phyloP scores from a whole-genome alignment of 495 filamentous ascomycete species.

The Aspergillus sclerotiicarbonarius region DNA sequence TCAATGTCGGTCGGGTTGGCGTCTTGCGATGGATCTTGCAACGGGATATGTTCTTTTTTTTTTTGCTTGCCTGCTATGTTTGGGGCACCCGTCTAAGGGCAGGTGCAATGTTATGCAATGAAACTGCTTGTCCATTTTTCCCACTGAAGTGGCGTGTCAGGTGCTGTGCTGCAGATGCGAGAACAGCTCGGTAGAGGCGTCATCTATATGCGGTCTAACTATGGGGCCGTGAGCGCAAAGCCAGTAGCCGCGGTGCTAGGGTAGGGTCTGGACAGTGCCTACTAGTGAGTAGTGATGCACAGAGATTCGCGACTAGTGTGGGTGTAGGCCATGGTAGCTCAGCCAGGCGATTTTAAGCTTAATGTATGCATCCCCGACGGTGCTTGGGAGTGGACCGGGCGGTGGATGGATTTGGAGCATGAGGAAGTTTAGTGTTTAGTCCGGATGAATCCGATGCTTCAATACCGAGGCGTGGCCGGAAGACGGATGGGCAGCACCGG shows the following conservation, averaged over 20 bases:
- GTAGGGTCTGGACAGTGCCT: too few species aligned
- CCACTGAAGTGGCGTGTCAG: background rate
- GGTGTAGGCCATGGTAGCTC: too few species aligned
- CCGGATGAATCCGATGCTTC: background rate
- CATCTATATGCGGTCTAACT: background rate
- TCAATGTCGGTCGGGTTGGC: slow-evolving; percentile 38
- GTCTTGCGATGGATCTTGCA: slow-evolving; percentile 43
- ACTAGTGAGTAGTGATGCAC: too few species aligned
- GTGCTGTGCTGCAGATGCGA: background rate
- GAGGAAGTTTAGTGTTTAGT: background rate
- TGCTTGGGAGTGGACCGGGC: background rate
- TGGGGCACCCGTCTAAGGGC: slow-evolving; percentile 14
- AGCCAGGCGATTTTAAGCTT: background rate
- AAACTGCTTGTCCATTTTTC: slow-evolving; percentile 14
- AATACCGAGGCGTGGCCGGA: background rate
- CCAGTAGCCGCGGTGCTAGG: too few species aligned
- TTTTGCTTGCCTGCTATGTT: slow-evolving; percentile 19
- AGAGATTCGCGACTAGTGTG: too few species aligned
- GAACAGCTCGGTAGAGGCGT: background rate
- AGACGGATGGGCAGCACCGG: background rate
- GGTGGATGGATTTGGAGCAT: background rate
- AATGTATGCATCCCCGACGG: background rate
- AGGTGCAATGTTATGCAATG: slow-evolving; percentile 15
- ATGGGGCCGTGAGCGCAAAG: too few species aligned
- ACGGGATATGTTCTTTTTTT: slow-evolving; percentile 30